Evolutionary conservation across 2,329 filamentous ascomycete species (phyloP), one percentile per base, ranked within the genome.

Genomic region (Alternaria sp.): DNA sequence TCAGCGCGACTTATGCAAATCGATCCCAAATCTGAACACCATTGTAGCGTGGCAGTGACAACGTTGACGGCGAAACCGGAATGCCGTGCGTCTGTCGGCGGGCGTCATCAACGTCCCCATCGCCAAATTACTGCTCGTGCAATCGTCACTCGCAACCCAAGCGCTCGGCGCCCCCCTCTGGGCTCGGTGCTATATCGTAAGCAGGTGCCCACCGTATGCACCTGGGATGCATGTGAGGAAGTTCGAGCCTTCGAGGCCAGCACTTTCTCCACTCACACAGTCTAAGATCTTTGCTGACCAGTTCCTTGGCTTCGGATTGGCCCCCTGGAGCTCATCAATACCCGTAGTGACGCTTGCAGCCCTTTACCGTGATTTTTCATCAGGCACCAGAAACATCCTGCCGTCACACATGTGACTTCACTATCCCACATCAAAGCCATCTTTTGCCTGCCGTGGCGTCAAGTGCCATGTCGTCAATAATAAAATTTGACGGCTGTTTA

Each of bases 141-240:
- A 62, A 62, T 65, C 67, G 63, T 69, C 68, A 70, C 62, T 51
- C 63, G 67, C 65, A 55, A 64, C 51, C 60, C 54, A 61, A 64
- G 59, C 56, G 58, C 61, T 67, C 62, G 66, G 59, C 65, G 57
- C 47, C 24, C 61, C 58, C 53, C 60, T 59, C 63, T 66, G 59
- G 62, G 41, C 63, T 65, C 57, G 52, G 61, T 54, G 52, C 51
- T 43, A 59, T 61, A 62, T 57, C 64, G 63, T 70, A 70, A 71
- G 59, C 66, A 62, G 62, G 62, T 52, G 49, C 61, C 57, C 59
- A 64, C 44, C 38, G n/a, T 22, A 49, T 49, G 43, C 51, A 51
- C 49, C 54, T 59, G 51, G 44, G 28, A 61, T 57, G 56, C 52
- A 62, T 59, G 53, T 62, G 62, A 61, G 55, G 39, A 56, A 53